These are phyloP conservation scores for Lignosus rhinocerotis DNA, from an alignment of 1,284 basidiomycete genomes.

Conservation along the genomic window DNA sequence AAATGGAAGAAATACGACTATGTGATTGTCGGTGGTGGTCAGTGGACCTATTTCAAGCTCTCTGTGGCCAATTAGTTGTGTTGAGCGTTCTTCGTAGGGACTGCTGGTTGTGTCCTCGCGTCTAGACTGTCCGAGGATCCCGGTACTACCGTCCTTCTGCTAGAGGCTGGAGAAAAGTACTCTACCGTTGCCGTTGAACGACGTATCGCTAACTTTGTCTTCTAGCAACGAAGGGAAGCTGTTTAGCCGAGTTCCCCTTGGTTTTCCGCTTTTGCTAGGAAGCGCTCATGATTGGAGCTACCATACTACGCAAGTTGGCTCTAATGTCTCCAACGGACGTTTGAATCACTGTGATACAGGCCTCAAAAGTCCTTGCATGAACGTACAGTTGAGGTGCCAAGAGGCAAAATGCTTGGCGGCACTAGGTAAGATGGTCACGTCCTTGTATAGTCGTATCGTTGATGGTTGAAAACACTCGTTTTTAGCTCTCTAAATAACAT, in stretches of 20 bases:
- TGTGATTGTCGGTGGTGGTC: slow-evolving; percentile 50
- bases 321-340: not conserved
- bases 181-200: not conserved
- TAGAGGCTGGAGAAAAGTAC: slow-evolving; percentile 24
- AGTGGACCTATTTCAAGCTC: not conserved
- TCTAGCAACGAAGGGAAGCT: slow-evolving; percentile 16
- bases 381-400: slow-evolving; percentile 17
- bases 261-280: slow-evolving; percentile 14
- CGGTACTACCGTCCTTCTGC: slow-evolving; percentile 20
- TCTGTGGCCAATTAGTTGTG: not conserved
- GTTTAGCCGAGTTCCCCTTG: slow-evolving; percentile 19
- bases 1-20: slow-evolving; percentile 35
- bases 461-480: not conserved
- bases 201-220: not conserved
- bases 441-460: too few relatives aligned
- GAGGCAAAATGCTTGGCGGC: slow-evolving; percentile 24
- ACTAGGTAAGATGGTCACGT: slow-evolving; percentile 13
- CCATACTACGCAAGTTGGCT: slow-evolving; percentile 7
- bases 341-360: not conserved
- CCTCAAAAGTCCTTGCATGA: slow-evolving; percentile 18
- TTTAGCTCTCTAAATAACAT: slow-evolving; percentile 20
- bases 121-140: slow-evolving; percentile 26
- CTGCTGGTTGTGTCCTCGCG: slow-evolving; percentile 30
- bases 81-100: slow-evolving; percentile 29
- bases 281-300: slow-evolving; percentile 17